phyloP scores from a whole-genome alignment of 202 grass and related monocot genomes.

The Panicum virgatum region DNA sequence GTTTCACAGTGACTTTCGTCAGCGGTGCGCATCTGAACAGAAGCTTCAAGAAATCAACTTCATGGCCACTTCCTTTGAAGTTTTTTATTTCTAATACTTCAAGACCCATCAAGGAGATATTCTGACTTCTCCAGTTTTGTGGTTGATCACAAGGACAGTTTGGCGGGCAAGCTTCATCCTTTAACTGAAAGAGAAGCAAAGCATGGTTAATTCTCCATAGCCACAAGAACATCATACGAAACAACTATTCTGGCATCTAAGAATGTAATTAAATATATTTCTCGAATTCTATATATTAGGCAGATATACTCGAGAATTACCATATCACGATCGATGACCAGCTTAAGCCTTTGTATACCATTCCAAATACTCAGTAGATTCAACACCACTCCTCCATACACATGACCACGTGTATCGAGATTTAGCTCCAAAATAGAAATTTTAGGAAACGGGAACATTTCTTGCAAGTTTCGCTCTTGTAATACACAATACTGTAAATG shows the following conservation, averaged over 20 bases:
- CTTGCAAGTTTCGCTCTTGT: neutral
- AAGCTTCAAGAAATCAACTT: constrained; percentile 26
- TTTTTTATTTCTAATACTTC: constrained; percentile 21
- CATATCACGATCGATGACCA: neutral
- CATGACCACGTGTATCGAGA: neutral
- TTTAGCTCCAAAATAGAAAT: constrained; percentile 7
- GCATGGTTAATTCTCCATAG: neutral
- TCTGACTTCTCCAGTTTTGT: neutral
- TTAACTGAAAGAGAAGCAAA: neutral
- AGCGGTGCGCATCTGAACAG: constrained; percentile 5
- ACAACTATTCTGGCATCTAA: neutral
- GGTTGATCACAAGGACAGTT: constrained; percentile 19
- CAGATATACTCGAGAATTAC: neutral
- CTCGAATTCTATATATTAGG: neutral
- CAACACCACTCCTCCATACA: constrained; percentile 11
- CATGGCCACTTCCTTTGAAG: neutral
- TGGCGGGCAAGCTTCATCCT: neutral
- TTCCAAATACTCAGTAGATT: constrained; percentile 9
- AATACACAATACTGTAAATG: neutral
- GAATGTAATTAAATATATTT: neutral
- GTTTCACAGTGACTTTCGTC: neutral
- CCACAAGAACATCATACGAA: neutral
- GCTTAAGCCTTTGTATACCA: constrained; percentile 17
- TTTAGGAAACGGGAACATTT: neutral
- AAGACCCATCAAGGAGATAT: neutral